Evolutionary conservation across 2,329 filamentous ascomycete species (phyloP), one percentile per base, ranked within the genome.

Genomic region (Aspergillus calidoustus): DNA sequence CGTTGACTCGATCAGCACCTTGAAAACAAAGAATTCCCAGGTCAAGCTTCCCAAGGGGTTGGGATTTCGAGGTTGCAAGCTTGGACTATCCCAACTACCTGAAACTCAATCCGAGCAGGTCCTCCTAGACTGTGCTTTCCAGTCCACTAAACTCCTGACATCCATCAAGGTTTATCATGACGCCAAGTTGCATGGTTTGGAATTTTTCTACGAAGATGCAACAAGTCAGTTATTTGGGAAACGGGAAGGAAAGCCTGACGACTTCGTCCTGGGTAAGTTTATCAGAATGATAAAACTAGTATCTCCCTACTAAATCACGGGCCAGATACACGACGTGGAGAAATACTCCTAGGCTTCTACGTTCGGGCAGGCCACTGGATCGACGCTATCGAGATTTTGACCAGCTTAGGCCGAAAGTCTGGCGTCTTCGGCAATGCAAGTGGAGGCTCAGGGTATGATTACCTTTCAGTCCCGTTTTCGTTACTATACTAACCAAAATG

Each of bases 191-290:
- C 90, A 96, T 74, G 95, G 95, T 0, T 77, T 99, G 22, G 94
- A 98, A 75, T 98, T 99, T 76, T 83, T 91, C 62, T 98, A 97
- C 72, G 94, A 98, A 71, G 93, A 98, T 75, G 85, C 86, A 17
- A 90, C 91, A 1, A 90, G 84, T 58, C 92, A 97, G 73, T 76
- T 97, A 3, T 96, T 99, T 80, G 95, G 95, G 46, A 93, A 92
- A 71, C 83, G 85, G 58, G 90, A 90, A 13, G 91, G 89, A 7
- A 89, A 89, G 65, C 79, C 84, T 25, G 88, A 90, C 71, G 85
- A 88, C 50, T 96, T 97, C 78, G 84, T 90, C 17, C 83, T 98
- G 68, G 89, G 91, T 92, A 80, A 77, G 87, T 77, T 61, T 38
- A 7, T 22, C 56, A 57, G 57, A 51, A 50, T 50, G 23, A 4